phyloP scores from a whole-genome alignment of 768 basidiomycete species.

The Tylopilus rubrobrunneus region DNA sequence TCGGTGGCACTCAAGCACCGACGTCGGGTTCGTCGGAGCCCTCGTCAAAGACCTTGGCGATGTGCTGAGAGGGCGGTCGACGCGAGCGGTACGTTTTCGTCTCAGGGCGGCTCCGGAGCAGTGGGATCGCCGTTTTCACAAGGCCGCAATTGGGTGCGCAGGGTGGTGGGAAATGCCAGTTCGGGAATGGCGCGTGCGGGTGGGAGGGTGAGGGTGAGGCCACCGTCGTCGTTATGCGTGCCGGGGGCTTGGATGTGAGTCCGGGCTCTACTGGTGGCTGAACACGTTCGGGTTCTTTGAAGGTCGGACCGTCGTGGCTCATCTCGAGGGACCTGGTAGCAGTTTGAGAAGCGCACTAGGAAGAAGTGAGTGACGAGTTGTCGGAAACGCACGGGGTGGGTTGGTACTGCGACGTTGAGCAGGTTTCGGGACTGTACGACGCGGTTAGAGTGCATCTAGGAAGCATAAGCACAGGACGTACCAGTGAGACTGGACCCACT shows the following conservation, averaged over 20 bases:
- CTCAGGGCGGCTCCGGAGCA: not conserved
- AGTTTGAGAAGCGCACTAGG: slow-evolving; percentile 68
- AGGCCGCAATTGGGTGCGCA: slow-evolving; percentile 1
- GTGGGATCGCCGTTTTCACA: not conserved
- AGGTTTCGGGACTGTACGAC: not conserved
- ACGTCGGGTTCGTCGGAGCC: slow-evolving; percentile 2
- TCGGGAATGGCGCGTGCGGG: slow-evolving; percentile 29
- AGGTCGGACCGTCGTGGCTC: slow-evolving; percentile 12
- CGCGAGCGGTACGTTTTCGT: slow-evolving; percentile 4
- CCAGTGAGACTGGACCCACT: not conserved
- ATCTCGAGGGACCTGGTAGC: slow-evolving; percentile 17
- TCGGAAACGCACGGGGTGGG: slow-evolving; percentile 42
- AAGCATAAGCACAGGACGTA: not conserved
- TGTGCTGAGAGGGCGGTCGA: slow-evolving; percentile 24
- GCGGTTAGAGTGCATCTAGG: not conserved
- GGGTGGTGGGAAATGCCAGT: slow-evolving; percentile 21
- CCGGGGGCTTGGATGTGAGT: not conserved
- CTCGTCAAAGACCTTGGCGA: slow-evolving; percentile 24
- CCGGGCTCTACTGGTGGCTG: not conserved
- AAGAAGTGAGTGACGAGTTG: slow-evolving; percentile 66
- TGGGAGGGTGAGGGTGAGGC: slow-evolving; percentile 21
- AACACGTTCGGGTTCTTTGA: slow-evolving; percentile 2
- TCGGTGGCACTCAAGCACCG: not conserved
- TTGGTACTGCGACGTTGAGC: slow-evolving; percentile 2
- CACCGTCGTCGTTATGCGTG: too few relatives aligned